Conservation (phyloP, 768 basidiomycete genomes). For the Galerina marginata region DNA sequence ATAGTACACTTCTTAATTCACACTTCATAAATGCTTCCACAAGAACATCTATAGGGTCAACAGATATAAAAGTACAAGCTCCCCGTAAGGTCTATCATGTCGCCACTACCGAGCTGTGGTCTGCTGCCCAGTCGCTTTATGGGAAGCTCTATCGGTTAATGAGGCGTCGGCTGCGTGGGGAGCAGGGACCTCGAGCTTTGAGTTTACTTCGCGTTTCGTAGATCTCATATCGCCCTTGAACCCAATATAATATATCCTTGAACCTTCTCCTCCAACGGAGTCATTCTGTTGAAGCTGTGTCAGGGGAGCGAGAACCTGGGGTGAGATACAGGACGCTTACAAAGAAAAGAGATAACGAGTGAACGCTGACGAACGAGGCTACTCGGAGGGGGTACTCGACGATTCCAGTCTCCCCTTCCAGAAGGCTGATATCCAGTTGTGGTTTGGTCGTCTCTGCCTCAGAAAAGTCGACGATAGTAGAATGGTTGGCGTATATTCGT, state of each 20-base stretch:
- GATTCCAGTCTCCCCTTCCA: constrained; percentile 71
- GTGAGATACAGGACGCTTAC: constrained; percentile 49
- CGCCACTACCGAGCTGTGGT: constrained; percentile 67
- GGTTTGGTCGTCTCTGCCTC: constrained; percentile 74
- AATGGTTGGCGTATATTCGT: constrained; percentile 74
- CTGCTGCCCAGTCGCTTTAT: constrained; percentile 64
- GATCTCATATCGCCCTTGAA: constrained; percentile 78
- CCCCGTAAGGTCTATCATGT: constrained; percentile 42
- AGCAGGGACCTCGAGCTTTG: constrained; percentile 77
- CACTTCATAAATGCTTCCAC: too few relatives aligned
- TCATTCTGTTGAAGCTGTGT: constrained; percentile 53
- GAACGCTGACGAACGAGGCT: constrained; percentile 78
- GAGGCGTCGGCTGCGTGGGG: constrained; percentile 78
- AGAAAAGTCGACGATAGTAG: constrained; percentile 77
- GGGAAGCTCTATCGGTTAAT: constrained; percentile 60
- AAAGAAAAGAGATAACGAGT: constrained; percentile 78
- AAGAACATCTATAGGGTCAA: too few relatives aligned
- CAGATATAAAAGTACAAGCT: neutral
- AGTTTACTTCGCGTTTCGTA: constrained; percentile 60
- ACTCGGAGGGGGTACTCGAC: constrained; percentile 81
- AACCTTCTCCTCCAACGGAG: constrained; percentile 64
- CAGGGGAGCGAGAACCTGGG: neutral
- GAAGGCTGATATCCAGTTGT: constrained; percentile 71
- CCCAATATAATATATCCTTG: constrained; percentile 79
- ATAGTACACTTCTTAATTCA: too few relatives aligned